phyloP scores from a whole-genome alignment of 2,329 filamentous ascomycete species.

The Aureobasidium leucospermi region DNA sequence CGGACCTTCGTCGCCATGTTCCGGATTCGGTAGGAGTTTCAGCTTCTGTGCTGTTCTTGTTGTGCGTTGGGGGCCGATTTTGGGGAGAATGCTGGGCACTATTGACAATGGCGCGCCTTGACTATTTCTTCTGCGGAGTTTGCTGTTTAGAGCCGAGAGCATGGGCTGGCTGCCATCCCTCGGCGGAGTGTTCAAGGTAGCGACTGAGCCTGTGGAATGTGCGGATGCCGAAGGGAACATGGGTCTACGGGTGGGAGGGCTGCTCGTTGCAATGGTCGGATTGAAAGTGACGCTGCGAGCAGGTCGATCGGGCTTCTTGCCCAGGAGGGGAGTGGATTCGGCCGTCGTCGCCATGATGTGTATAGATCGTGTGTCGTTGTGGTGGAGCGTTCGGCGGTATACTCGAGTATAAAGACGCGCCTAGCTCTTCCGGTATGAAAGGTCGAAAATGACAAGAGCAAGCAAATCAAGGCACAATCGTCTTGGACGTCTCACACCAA shows the following conservation, averaged over 20 bases:
- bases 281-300: constrained; percentile 70
- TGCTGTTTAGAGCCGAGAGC: constrained; percentile 77
- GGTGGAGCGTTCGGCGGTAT: not conserved
- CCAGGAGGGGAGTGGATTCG: constrained; percentile 15
- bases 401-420: not conserved
- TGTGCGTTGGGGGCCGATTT: constrained; percentile 90
- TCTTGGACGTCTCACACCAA: not conserved
- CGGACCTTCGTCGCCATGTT: constrained; percentile 64
- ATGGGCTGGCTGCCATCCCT: constrained; percentile 47
- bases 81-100: constrained; percentile 41
- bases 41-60: constrained; percentile 95
- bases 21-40: constrained; percentile 89
- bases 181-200: constrained; percentile 32
- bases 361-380: not conserved
- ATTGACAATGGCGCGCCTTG: constrained; percentile 54
- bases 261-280: constrained; percentile 46
- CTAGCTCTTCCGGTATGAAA: not conserved
- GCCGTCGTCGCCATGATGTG: constrained; percentile 15
- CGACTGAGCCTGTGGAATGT: constrained; percentile 22
- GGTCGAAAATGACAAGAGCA: not conserved
- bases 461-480: not conserved
- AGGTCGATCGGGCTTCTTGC: constrained; percentile 28
- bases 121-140: constrained; percentile 78
- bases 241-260: constrained; percentile 29
- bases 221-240: constrained; percentile 28